Evolutionary conservation across 2,329 filamentous ascomycete species (phyloP).

Genomic region (Parastagonospora avenae): DNA sequence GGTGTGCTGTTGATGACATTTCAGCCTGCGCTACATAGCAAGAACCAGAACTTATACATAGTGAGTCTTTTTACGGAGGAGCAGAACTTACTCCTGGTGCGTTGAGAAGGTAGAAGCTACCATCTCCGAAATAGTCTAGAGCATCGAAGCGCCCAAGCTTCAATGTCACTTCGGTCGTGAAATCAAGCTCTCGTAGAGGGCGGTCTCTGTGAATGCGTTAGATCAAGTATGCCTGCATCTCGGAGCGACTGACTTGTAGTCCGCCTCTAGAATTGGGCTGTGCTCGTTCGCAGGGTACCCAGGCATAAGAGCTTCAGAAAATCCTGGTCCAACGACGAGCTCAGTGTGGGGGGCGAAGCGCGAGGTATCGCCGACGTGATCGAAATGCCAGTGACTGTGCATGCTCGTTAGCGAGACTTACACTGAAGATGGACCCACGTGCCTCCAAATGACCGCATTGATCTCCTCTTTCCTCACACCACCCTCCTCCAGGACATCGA

Average conservation of each 20-base stretch:
- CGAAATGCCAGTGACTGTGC: background rate
- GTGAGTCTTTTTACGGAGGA: no score
- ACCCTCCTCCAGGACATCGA: background rate
- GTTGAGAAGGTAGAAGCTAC: constrained; percentile 60
- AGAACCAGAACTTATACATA: no score
- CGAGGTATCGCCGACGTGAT: background rate
- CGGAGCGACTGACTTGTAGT: no score
- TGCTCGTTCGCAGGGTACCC: background rate
- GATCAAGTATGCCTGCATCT: no score
- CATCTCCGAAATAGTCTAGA: constrained; percentile 60
- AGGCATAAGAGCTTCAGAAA: background rate
- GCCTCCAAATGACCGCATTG: background rate
- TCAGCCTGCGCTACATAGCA: no score
- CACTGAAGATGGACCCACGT: background rate
- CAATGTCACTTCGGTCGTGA: background rate
- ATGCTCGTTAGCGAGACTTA: no score
- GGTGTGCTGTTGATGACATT: no score
- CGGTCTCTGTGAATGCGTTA: no score
- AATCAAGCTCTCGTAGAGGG: constrained; percentile 11
- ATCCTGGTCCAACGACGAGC: background rate
- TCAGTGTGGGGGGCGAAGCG: background rate
- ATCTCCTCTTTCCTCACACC: background rate
- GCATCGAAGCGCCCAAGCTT: constrained; percentile 52
- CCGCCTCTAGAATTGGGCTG: background rate
- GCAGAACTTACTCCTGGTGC: no score